These are phyloP conservation scores for Penicillium expansum DNA, from an alignment of 2,329 filamentous ascomycete genomes.

Conservation along the genomic window DNA sequence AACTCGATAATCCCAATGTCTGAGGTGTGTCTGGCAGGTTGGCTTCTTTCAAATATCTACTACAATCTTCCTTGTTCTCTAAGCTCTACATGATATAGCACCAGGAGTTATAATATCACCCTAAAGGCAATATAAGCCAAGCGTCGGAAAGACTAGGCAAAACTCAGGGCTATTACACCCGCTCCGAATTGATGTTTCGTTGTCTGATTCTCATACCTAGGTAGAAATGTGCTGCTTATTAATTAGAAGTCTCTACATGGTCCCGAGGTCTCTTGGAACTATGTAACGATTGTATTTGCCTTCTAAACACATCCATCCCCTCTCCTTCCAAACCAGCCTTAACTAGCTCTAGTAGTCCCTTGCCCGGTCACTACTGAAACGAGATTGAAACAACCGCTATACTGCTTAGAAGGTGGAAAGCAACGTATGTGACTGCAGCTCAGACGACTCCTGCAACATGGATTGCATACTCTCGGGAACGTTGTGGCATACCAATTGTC, in stretches of 20 bases:
- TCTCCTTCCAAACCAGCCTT: no score
- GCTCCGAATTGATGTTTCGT: not conserved
- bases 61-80: not conserved
- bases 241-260: accelerated
- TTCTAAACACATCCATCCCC: not conserved
- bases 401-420: no score
- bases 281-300: not conserved
- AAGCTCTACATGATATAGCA: not conserved
- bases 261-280: not conserved
- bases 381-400: not conserved
- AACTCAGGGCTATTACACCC: not conserved
- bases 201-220: no score
- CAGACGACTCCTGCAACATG: not conserved
- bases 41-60: not conserved
- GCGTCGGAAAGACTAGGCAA: not conserved
- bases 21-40: not conserved
- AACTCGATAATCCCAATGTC: not conserved
- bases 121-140: not conserved
- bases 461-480: not conserved
- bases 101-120: not conserved
- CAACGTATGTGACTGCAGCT: not conserved
- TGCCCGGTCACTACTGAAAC: not conserved
- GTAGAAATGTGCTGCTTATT: not conserved
- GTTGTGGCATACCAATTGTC: not conserved
- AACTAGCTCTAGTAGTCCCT: not conserved